Evolutionary conservation across 345 rosid species (phyloP).

Genomic region (Citrus trifoliata): DNA sequence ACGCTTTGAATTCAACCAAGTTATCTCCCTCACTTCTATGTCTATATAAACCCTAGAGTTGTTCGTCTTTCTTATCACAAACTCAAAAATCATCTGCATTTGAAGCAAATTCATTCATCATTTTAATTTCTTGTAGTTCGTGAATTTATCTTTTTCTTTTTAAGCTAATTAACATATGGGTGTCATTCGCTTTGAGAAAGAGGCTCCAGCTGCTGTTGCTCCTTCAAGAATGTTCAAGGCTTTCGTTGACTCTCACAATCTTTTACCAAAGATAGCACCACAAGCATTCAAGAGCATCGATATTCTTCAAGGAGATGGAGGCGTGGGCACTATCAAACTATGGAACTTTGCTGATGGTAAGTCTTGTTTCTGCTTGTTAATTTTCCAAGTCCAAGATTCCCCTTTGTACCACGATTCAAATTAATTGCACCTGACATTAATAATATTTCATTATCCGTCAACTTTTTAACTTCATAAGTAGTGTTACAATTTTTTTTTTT

Average conservation of each 20-base stretch:
- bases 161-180: constrained; percentile 16
- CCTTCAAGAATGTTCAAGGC: neutral
- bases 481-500: too few species aligned
- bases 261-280: constrained; percentile 23
- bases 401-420: too few species aligned
- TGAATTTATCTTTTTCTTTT: neutral
- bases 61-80: neutral
- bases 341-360: constrained; percentile 25
- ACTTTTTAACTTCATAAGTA: too few species aligned
- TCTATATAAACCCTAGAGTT: neutral
- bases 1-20: too few species aligned
- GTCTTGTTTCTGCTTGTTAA: neutral
- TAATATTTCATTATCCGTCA: too few species aligned
- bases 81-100: neutral
- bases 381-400: neutral
- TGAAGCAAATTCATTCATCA: neutral
- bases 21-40: neutral
- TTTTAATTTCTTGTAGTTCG: neutral
- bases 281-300: constrained; percentile 22
- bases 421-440: too few species aligned
- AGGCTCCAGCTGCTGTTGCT: neutral
- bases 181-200: neutral
- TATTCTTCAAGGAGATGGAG: constrained; percentile 31
- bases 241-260: constrained; percentile 8
- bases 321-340: constrained; percentile 31